phyloP scores from a whole-genome alignment of 2,329 filamentous ascomycete genomes.

The Plenodomus lindquistii region DNA sequence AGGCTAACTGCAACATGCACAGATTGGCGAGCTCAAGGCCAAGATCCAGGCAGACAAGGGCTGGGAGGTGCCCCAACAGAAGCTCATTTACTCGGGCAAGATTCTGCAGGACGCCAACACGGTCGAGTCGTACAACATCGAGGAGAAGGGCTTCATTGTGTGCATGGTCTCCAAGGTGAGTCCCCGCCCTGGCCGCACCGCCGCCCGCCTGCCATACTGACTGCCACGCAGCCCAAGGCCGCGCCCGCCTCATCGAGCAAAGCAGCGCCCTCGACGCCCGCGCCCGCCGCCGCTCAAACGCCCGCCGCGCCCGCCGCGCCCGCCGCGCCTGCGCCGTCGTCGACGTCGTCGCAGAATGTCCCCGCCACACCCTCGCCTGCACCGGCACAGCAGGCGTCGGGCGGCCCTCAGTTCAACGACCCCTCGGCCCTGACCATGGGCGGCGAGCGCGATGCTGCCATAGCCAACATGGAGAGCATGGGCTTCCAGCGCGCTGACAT shows the following conservation, averaged over 20 bases:
- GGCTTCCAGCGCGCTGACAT: constrained; percentile 88
- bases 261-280: constrained; percentile 62
- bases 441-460: constrained; percentile 76
- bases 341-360: constrained; percentile 54
- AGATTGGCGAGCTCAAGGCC: constrained; percentile 90
- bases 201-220: constrained; percentile 14
- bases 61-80: constrained; percentile 88
- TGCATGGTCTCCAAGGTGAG: constrained; percentile 85
- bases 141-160: constrained; percentile 99
- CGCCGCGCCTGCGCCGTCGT: constrained; percentile 56
- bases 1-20: constrained; percentile 14
- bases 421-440: constrained; percentile 86
- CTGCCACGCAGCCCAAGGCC: constrained; percentile 67
- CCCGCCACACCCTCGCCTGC: constrained; percentile 57
- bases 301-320: constrained; percentile 54
- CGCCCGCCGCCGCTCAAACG: constrained; percentile 51
- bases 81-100: constrained; percentile 99
- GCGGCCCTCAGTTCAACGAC: constrained; percentile 61
- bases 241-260: constrained; percentile 53
- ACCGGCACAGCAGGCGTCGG: constrained; percentile 49
- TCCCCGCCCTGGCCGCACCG: constrained; percentile 56
- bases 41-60: constrained; percentile 92
- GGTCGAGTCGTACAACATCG: constrained; percentile 95
- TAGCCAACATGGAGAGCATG: constrained; percentile 96
- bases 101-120: constrained; percentile 98